Evolutionary conservation across 495 filamentous ascomycete species (phyloP), one percentile per base, ranked within the genome.

Genomic region (Hyphodiscus hymeniophilus): DNA sequence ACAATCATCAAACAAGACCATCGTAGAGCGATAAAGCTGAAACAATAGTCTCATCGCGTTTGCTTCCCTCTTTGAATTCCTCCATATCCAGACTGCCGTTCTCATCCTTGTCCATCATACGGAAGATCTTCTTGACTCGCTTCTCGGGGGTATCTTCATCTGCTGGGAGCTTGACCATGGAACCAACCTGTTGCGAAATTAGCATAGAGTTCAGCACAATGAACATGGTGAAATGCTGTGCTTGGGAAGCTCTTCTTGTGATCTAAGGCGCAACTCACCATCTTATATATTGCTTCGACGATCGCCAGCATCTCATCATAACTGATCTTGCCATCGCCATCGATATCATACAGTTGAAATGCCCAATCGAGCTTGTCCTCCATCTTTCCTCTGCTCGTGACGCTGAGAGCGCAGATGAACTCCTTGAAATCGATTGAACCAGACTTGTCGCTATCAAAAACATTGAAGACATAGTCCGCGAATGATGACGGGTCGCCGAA

Each of bases 51-150:
- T 95, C 91, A 65, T 98, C 92, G 32, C 89, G 87, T 73, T 96
- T 94, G 68, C 88, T 94, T 59, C 94, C 92, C 67, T 97, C 92
- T 67, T 96, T 97, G 75, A 98, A 98, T 65, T 98, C 92, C 42
- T 89, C 81, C 76, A 53, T 52, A 38, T 94, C 84, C 43, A 95
- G 69, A 60, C 82, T 88, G 49, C 90, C 84, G 60, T 97, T 96
- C 72, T 98, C 90, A 62, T 98, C 92, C 72, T 98, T 98, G 71
- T 98, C 92, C 92, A 98, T 98, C 92, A 97, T 96, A 57, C 85
- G 80, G 72, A 98, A 98, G 65, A 98, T 98, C 73, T 98, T 98
- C 61, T 74, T 80, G 22, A 98, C 92, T 39, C 94, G 87, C 74
- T 98, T 98, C 71, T 98, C 89, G 17, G 92, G 92, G 45, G 92